Evolutionary conservation across 2,329 filamentous ascomycete species (phyloP).

Genomic region (Chaetothyriales sp.): DNA sequence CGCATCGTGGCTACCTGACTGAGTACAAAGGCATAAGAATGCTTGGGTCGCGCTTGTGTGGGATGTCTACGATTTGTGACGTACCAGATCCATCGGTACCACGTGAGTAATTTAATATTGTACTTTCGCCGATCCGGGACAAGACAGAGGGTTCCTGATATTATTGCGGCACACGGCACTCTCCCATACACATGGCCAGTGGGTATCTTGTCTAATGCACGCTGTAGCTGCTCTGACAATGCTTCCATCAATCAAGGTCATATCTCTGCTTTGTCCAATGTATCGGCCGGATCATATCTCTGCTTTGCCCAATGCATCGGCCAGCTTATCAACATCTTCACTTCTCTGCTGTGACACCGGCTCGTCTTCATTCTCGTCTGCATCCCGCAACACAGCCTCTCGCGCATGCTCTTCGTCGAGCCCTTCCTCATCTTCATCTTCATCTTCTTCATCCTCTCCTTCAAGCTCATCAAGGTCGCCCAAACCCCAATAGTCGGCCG

Average conservation of each 20-base stretch:
- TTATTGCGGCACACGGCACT: neutral
- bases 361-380: constrained; percentile 51
- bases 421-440: constrained; percentile 55
- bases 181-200: neutral
- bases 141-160: no score
- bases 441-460: constrained; percentile 55
- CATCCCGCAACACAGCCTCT: constrained; percentile 57
- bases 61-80: neutral
- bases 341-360: constrained; percentile 60
- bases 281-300: neutral
- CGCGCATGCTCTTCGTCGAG: constrained; percentile 54
- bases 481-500: constrained; percentile 71
- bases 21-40: no score
- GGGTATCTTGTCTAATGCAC: neutral
- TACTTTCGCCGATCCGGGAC: no score
- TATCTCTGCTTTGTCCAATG: neutral
- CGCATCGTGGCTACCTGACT: neutral
- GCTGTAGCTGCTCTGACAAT: no score
- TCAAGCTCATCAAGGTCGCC: constrained; percentile 80
- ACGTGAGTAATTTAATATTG: no score
- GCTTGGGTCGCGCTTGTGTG: neutral
- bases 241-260: no score
- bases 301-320: constrained; percentile 62
- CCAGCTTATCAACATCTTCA: constrained; percentile 69
- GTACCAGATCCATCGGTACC: no score